Evolutionary conservation across 495 filamentous ascomycete species (phyloP).

Genomic region (Bacidia gigantensis): DNA sequence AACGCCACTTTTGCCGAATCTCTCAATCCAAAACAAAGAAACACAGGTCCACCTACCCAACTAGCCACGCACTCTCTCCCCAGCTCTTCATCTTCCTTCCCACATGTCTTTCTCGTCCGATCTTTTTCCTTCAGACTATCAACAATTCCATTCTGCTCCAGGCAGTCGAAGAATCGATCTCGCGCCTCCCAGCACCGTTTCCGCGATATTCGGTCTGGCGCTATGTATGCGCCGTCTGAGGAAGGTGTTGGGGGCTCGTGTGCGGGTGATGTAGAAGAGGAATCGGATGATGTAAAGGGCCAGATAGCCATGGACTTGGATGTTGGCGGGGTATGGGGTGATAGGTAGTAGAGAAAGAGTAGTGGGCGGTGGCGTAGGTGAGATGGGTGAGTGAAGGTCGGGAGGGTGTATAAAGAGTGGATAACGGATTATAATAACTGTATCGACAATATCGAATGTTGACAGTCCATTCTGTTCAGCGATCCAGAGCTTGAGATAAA

Average conservation of each 20-base stretch:
- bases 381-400: too few relatives aligned
- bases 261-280: constrained; percentile 7
- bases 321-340: neutral
- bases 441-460: too few relatives aligned
- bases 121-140: constrained; percentile 68
- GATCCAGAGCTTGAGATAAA: too few relatives aligned
- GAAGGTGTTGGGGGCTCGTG: constrained; percentile 18
- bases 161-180: constrained; percentile 72
- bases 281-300: constrained; percentile 21
- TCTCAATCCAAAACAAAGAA: neutral
- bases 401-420: too few relatives aligned
- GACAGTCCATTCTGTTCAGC: too few relatives aligned
- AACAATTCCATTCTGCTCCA: constrained; percentile 67
- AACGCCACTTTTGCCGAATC: too few relatives aligned
- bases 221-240: constrained; percentile 49
- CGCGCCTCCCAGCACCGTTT: constrained; percentile 74
- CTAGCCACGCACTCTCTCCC: constrained; percentile 62
- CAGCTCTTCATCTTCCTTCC: constrained; percentile 48
- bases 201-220: constrained; percentile 65
- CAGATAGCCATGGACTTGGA: neutral
- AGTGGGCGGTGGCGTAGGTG: too few relatives aligned
- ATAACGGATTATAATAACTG: too few relatives aligned
- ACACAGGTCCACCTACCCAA: constrained; percentile 50
- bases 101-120: constrained; percentile 51
- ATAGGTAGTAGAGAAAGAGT: too few relatives aligned